Conservation (phyloP, 2,329 filamentous ascomycete genomes). For the Venturia carpophila region DNA sequence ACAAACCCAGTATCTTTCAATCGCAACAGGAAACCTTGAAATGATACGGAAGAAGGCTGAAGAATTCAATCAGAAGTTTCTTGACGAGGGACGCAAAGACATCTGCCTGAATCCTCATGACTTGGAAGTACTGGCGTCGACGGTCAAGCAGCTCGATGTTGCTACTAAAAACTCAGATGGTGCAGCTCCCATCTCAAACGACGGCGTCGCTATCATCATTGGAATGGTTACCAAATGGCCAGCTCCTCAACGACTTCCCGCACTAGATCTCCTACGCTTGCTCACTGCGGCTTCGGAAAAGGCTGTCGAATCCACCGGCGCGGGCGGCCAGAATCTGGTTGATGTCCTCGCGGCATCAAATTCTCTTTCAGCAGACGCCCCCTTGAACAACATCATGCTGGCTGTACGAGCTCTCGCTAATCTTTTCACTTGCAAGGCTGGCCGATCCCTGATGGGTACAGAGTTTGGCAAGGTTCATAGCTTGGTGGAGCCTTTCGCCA, state of each 20-base stretch:
- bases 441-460: conserved; percentile 51
- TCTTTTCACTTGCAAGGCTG: conserved; percentile 67
- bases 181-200: conserved; percentile 36
- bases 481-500: conserved; percentile 55
- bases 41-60: conserved; percentile 69
- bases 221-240: conserved; percentile 75
- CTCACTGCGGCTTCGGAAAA: conserved; percentile 60
- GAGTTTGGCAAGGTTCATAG: conserved; percentile 54
- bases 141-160: conserved; percentile 57
- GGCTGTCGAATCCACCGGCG: conserved; percentile 53
- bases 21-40: conserved; percentile 62
- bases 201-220: conserved; percentile 56
- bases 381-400: conserved; percentile 83
- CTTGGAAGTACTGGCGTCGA: conserved; percentile 51
- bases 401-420: conserved; percentile 74
- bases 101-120: conserved; percentile 67
- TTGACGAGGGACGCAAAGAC: conserved; percentile 64
- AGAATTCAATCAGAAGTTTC: conserved; percentile 65
- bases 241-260: conserved; percentile 69
- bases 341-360: conserved; percentile 47
- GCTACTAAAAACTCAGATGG: conserved; percentile 36
- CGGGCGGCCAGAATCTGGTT: conserved; percentile 50
- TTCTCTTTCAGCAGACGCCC: conserved; percentile 38
- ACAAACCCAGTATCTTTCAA: conserved; percentile 70
- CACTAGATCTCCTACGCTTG: conserved; percentile 80